phyloP scores from a whole-genome alignment of 768 basidiomycete genomes.

The Lactarius tabidus region DNA sequence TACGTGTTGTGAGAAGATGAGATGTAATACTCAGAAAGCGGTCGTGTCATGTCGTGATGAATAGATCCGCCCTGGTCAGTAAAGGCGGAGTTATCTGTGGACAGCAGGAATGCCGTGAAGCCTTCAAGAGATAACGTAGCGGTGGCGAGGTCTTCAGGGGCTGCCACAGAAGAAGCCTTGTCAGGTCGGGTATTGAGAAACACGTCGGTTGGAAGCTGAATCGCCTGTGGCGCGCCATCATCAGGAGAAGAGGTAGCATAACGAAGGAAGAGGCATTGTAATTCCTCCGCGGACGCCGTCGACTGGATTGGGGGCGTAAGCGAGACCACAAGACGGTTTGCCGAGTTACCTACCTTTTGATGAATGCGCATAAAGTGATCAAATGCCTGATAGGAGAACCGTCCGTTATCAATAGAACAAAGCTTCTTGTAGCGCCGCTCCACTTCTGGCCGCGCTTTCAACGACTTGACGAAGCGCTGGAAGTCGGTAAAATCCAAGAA shows the following conservation, averaged over 20 bases:
- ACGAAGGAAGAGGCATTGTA: slow-evolving; percentile 38
- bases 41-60: slow-evolving; percentile 84
- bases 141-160: slow-evolving; percentile 10
- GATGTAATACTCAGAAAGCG: slow-evolving; percentile 83
- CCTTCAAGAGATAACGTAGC: slow-evolving; percentile 47
- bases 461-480: slow-evolving; percentile 72
- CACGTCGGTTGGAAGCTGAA: slow-evolving; percentile 31
- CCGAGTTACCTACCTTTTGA: slow-evolving; percentile 46
- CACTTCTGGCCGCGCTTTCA: slow-evolving; percentile 84
- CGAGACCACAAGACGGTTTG: slow-evolving; percentile 34
- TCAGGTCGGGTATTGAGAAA: slow-evolving; percentile 19
- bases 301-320: slow-evolving; percentile 31
- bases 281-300: slow-evolving; percentile 30
- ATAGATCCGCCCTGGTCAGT: slow-evolving; percentile 49
- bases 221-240: slow-evolving; percentile 11
- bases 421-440: slow-evolving; percentile 55
- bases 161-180: slow-evolving; percentile 10
- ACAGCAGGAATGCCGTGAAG: slow-evolving; percentile 78
- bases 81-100: slow-evolving; percentile 67
- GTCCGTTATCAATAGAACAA: slow-evolving; percentile 32
- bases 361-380: slow-evolving; percentile 46
- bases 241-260: slow-evolving; percentile 31
- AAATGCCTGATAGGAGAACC: slow-evolving; percentile 40
- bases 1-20: slow-evolving; percentile 94
- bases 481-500: slow-evolving; percentile 78